phyloP scores from a whole-genome alignment of 2,329 filamentous ascomycete species.

The Monilinia fructicola region DNA sequence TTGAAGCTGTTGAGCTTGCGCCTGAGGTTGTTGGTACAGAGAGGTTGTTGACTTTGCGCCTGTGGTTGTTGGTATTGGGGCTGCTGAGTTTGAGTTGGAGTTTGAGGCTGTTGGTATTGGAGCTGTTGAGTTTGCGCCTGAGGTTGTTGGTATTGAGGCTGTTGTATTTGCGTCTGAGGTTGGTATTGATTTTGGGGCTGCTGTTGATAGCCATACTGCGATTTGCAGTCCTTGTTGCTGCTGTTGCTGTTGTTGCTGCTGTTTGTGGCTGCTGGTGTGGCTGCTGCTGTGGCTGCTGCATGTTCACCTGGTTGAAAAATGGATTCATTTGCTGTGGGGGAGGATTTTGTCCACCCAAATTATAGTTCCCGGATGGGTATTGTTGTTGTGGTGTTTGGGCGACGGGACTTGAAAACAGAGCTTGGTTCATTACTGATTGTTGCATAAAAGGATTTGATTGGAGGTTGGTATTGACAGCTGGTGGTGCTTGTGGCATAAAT shows the following conservation, averaged over 20 bases:
- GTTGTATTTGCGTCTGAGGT: conserved; percentile 33
- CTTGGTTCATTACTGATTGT: conserved; percentile 36
- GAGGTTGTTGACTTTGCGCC: conserved; percentile 31
- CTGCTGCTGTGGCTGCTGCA: conserved; percentile 9
- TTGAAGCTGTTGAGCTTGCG: conserved; percentile 41
- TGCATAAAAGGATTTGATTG: conserved; percentile 46
- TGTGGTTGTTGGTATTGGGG: conserved; percentile 36
- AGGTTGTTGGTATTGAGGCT: too few species aligned
- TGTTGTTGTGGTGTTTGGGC: conserved; percentile 43
- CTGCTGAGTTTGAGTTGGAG: conserved; percentile 2
- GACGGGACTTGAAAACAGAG: conserved; percentile 34
- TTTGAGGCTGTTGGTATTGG: conserved; percentile 41
- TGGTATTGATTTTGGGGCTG: conserved; percentile 31
- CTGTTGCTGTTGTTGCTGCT: conserved; percentile 1
- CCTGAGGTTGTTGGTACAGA: conserved; percentile 35
- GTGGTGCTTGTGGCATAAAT: conserved; percentile 34
- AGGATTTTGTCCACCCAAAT: conserved; percentile 25
- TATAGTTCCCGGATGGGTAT: conserved; percentile 30
- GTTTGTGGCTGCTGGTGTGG: not conserved
- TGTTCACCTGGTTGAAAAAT: conserved; percentile 28
- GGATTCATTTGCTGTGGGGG: conserved; percentile 29
- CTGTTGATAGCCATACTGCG: conserved; percentile 20
- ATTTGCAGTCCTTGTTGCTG: conserved; percentile 3
- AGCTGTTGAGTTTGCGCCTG: conserved; percentile 32
- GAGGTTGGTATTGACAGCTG: conserved; percentile 36